Evolutionary conservation across 371 early-diverging fungal genomes (phyloP).

Genomic region (Mucor circinelloides): DNA sequence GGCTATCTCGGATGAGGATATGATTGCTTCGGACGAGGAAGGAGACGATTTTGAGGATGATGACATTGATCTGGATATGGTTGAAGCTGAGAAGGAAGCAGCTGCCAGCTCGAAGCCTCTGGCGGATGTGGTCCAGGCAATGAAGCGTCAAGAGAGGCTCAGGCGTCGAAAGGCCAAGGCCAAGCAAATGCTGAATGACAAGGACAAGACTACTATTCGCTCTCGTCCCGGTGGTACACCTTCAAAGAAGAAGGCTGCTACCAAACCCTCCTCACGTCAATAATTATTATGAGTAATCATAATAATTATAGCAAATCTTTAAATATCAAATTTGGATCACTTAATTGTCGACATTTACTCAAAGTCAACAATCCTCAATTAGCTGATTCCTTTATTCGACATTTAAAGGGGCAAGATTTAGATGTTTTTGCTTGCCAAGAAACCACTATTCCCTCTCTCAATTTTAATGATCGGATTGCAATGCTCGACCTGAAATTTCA

Average conservation of each 20-base stretch:
- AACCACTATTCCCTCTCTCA: conserved; percentile 10
- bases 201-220: background rate
- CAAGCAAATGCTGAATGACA: background rate
- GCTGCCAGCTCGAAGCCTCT: background rate
- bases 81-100: background rate
- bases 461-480: background rate
- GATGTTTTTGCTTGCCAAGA: conserved; percentile 28
- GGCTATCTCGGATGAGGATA: background rate
- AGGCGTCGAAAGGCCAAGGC: background rate
- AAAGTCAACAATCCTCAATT: background rate
- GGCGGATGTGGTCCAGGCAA: background rate
- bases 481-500: background rate
- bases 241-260: background rate
- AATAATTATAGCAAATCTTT: background rate
- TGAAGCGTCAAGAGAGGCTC: too few relatives aligned
- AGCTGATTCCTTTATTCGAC: background rate
- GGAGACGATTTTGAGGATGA: background rate
- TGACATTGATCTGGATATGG: background rate
- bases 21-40: too few relatives aligned
- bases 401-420: conserved; percentile 20
- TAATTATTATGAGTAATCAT: background rate
- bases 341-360: background rate
- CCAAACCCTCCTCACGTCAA: background rate
- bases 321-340: background rate
- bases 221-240: background rate